phyloP scores from a whole-genome alignment of 2,329 filamentous ascomycete genomes.

The Diaporthe vexans region DNA sequence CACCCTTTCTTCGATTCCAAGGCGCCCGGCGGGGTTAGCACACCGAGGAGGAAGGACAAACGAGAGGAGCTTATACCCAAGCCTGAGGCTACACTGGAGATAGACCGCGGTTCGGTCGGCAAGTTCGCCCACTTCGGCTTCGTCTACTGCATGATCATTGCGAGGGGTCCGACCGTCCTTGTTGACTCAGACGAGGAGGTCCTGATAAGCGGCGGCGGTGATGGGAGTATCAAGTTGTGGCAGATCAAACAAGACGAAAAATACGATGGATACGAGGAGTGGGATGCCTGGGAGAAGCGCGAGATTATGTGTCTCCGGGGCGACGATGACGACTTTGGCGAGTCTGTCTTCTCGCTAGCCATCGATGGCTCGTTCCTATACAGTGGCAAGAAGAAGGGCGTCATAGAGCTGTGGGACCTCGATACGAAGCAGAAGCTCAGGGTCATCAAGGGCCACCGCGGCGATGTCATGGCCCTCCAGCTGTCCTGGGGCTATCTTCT shows the following conservation, averaged over 20 bases:
- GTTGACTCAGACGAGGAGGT: constrained; percentile 83
- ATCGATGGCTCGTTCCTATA: constrained; percentile 94
- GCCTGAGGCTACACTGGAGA: constrained; percentile 76
- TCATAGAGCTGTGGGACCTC: constrained; percentile 96
- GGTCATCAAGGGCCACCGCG: constrained; percentile 84
- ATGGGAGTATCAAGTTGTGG: constrained; percentile 97
- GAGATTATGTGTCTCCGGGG: constrained; percentile 72
- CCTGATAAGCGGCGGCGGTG: constrained; percentile 90
- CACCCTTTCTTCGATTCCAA: constrained; percentile 95
- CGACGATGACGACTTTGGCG: constrained; percentile 65
- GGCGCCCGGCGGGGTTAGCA: constrained; percentile 84
- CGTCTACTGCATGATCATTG: constrained; percentile 94
- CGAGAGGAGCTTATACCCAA: constrained; percentile 68
- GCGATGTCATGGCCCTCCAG: constrained; percentile 88
- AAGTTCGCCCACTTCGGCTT: constrained; percentile 97
- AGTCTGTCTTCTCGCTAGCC: constrained; percentile 81
- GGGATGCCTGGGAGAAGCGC: constrained; percentile 42
- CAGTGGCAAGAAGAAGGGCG: constrained; percentile 86
- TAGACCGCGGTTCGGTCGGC: constrained; percentile 82
- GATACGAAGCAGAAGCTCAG: constrained; percentile 93
- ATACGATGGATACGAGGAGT: constrained; percentile 75
- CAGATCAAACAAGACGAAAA: constrained; percentile 67
- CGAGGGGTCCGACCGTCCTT: constrained; percentile 76
- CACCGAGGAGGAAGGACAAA: constrained; percentile 78
- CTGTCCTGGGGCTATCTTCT: constrained; percentile 89